Percentiles rank a stretch among this genome's conserved stretches.
Conservation (phyloP, 306 rosid genomes). For the Vigna radiata region DNA sequence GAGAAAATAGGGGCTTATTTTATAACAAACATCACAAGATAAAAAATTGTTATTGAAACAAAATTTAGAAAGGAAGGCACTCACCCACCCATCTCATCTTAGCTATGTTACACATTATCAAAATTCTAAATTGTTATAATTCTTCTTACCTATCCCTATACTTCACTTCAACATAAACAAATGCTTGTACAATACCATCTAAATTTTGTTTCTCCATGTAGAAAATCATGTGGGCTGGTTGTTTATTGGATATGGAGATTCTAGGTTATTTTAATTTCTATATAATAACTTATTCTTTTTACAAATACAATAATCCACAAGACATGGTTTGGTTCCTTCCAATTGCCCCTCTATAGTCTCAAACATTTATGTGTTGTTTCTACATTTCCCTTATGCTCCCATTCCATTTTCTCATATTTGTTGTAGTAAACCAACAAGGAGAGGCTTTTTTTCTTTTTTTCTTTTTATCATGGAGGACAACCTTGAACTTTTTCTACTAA, state of each 20-base stretch:
- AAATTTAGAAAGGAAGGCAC: slow-evolving; percentile 50
- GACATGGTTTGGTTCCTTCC: slow-evolving; percentile 87
- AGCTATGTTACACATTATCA: slow-evolving; percentile 54
- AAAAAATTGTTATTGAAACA: slow-evolving; percentile 43
- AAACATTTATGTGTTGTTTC: slow-evolving; percentile 54
- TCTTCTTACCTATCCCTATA: slow-evolving; percentile 51
- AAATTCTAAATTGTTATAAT: slow-evolving; percentile 57
- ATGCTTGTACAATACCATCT: slow-evolving; percentile 58
- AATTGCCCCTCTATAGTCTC: slow-evolving; percentile 82
- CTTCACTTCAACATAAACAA: slow-evolving; percentile 63
- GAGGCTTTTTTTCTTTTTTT: slow-evolving; percentile 77
- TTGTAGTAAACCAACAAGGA: slow-evolving; percentile 77
- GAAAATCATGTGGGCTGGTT: slow-evolving; percentile 80
- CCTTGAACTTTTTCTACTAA: slow-evolving; percentile 43
- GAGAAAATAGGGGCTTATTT: slow-evolving; percentile 53
- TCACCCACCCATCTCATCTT: slow-evolving; percentile 50
- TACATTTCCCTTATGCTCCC: slow-evolving; percentile 53
- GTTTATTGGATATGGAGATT: slow-evolving; percentile 97
- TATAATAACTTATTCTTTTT: slow-evolving; percentile 23
- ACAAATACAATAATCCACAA: slow-evolving; percentile 64
- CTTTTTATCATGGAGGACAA: slow-evolving; percentile 69
- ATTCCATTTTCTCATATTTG: slow-evolving; percentile 38
- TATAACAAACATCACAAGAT: slow-evolving; percentile 46
- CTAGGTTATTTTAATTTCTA: slow-evolving; percentile 56
- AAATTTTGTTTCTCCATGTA: slow-evolving; percentile 66